phyloP scores from a whole-genome alignment of 345 rosid genomes.

The Gossypium sturtianum region DNA sequence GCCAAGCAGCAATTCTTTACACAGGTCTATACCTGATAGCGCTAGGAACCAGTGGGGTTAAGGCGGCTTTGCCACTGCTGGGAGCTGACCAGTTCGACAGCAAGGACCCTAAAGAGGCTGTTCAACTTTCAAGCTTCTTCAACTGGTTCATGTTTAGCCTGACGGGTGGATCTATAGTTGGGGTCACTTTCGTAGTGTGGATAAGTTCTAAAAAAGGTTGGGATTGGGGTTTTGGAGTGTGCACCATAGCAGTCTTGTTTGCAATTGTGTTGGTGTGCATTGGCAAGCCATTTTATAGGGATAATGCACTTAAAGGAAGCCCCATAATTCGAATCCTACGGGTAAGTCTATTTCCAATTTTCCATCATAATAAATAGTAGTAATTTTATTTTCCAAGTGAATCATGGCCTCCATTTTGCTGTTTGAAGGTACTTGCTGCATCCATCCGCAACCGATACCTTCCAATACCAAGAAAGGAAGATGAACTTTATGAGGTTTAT shows the following conservation, averaged over 20 bases:
- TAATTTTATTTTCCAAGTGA: not conserved
- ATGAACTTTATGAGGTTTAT: conserved; percentile 42
- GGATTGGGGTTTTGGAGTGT: conserved; percentile 44
- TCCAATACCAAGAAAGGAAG: conserved; percentile 34
- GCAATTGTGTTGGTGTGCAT: conserved; percentile 23
- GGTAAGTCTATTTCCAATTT: conserved; percentile 19
- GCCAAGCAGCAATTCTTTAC: conserved; percentile 35
- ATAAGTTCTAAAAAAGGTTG: conserved; percentile 43
- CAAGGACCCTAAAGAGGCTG: conserved; percentile 41
- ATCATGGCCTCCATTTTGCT: not conserved
- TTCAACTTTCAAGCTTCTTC: conserved; percentile 43
- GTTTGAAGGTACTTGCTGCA: conserved; percentile 32
- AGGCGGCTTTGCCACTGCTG: conserved; percentile 45
- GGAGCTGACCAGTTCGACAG: conserved; percentile 63
- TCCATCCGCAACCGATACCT: conserved; percentile 37
- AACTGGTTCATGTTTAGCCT: conserved; percentile 57
- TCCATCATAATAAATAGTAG: not conserved
- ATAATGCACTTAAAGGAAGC: conserved; percentile 40
- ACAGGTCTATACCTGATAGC: conserved; percentile 54
- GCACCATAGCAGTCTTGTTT: conserved; percentile 26
- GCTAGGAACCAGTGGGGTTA: conserved; percentile 48
- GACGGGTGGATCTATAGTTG: conserved; percentile 37
- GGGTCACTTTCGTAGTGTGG: conserved; percentile 51
- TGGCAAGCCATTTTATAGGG: conserved; percentile 50
- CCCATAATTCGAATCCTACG: conserved; percentile 42